Base-by-base conservation (phyloP, 129 eudicot species). In the Flaveria sonorensis region DNA sequence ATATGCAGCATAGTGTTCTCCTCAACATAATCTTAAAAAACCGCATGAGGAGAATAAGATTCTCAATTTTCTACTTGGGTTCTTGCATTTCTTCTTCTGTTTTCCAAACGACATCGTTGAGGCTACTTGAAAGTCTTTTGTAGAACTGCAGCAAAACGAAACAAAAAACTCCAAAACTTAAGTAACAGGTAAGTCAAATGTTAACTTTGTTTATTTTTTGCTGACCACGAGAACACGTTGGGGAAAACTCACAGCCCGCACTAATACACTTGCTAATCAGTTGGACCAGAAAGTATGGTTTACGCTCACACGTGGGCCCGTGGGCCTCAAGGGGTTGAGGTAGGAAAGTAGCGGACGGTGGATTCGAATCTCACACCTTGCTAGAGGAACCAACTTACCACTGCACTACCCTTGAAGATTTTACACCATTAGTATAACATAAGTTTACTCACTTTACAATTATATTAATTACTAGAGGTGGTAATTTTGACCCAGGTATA, bases 51-150 rank as follows among this genome's bases (percentile, higher is more conserved):
- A 39, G 55, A 62, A 61, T 5, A 72, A 64, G 40, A n/a, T 10
- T 36, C 10, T 11, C 63, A 18, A 69, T 64, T 50, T 42, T 24
- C 63, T 77, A 76, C 84, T 80, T 86, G 50, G 68, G 61, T 72
- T 82, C 80, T 69, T 87, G 85, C 98, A 91, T 84, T 55, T 94
- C 97, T 68, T 91, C 97, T 80, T 91, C 98, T 8, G 98, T 89
- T 86, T 94, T 94, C 98, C 98, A 94, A 16, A 94, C 98, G 0
- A 94, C 97, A 78, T 91, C 90, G 1, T 86, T 83, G n/a, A 94
- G 96, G 83, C 89, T 75, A 74, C 88, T 91, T 6, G 98, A 91
- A 19, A 91, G 92, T 52, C 87, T 86, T 48, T 94, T 94, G 68
- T 91, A 94, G 75, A 93, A 91, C 98, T 94, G 89, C 86, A 73